phyloP scores from a whole-genome alignment of 1,139 yeast genomes.

The Kluyveromyces sp. region DNA sequence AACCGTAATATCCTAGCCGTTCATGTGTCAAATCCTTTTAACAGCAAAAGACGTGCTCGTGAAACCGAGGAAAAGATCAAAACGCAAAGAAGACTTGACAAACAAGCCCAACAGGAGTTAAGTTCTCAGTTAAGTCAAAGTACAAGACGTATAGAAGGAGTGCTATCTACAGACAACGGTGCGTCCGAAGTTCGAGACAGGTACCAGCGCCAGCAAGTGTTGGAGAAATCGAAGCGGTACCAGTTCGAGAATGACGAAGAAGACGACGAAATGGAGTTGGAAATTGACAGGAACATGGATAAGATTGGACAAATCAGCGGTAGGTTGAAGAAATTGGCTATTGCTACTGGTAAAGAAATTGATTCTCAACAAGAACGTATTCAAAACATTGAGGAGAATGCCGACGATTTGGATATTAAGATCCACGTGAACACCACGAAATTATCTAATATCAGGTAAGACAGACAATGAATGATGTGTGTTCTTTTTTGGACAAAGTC shows the following conservation, averaged over 20 bases:
- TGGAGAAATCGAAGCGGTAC: slow-evolving; percentile 37
- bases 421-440: slow-evolving; percentile 42
- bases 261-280: slow-evolving; percentile 54
- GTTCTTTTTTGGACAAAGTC: too few relatives aligned
- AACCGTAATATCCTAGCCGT: slow-evolving; percentile 81
- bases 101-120: slow-evolving; percentile 37
- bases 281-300: slow-evolving; percentile 47
- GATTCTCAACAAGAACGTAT: slow-evolving; percentile 46
- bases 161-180: slow-evolving; percentile 23
- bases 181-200: slow-evolving; percentile 29
- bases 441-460: slow-evolving; percentile 27
- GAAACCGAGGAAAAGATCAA: slow-evolving; percentile 69
- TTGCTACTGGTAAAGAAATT: slow-evolving; percentile 47
- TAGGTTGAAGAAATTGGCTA: slow-evolving; percentile 44
- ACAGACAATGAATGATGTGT: background rate
- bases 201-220: slow-evolving; percentile 31
- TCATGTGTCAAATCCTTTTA: slow-evolving; percentile 78
- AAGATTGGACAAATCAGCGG: slow-evolving; percentile 41
- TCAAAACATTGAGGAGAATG: slow-evolving; percentile 43
- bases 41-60: slow-evolving; percentile 65
- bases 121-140: slow-evolving; percentile 38
- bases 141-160: slow-evolving; percentile 42
- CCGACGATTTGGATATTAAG: slow-evolving; percentile 46
- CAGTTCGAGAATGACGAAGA: slow-evolving; percentile 55
- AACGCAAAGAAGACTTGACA: slow-evolving; percentile 57